Percentiles rank a stretch among this genome's conserved stretches.
These are phyloP conservation scores for Toxoplasma gondii DNA, from an alignment of 169 alveolate genomes.

Conservation along the genomic window DNA sequence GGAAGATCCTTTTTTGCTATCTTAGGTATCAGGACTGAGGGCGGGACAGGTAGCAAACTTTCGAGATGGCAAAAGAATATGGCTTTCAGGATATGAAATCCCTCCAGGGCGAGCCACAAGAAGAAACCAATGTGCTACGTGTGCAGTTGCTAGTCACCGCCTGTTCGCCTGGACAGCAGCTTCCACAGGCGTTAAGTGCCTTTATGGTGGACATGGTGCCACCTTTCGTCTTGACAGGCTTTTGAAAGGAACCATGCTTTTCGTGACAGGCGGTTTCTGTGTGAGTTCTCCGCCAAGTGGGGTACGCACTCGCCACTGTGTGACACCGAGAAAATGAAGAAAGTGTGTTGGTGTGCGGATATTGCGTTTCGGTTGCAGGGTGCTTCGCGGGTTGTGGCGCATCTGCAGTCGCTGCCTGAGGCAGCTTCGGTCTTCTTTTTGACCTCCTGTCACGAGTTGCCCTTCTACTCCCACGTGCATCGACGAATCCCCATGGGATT, in stretches of 20 bases:
- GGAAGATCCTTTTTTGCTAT: neutral
- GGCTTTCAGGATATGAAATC: neutral
- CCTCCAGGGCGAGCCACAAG: neutral
- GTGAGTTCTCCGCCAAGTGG: too few relatives aligned
- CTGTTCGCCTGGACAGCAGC: too few relatives aligned
- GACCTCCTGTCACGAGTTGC: slow-evolving; percentile 57
- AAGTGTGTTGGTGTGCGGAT: neutral
- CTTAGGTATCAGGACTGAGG: neutral
- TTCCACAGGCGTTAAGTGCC: too few relatives aligned
- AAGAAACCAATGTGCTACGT: neutral
- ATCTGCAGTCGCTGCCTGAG: neutral
- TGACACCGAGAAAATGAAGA: neutral
- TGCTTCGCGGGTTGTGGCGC: neutral
- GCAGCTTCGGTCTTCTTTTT: slow-evolving; percentile 38
- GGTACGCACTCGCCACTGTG: too few relatives aligned
- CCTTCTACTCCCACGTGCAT: slow-evolving; percentile 46
- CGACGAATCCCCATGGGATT: slow-evolving; percentile 29
- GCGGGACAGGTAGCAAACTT: neutral
- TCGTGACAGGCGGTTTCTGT: too few relatives aligned
- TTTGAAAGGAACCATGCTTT: too few relatives aligned
- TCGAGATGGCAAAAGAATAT: neutral
- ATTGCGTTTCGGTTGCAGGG: neutral
- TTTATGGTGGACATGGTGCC: too few relatives aligned
- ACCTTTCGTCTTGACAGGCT: too few relatives aligned
- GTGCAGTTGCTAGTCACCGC: too few relatives aligned